Percentiles rank a stretch among this genome's conserved stretches.
Conservation (phyloP, 495 filamentous ascomycete species). For the Opeltia flavorubescens region DNA sequence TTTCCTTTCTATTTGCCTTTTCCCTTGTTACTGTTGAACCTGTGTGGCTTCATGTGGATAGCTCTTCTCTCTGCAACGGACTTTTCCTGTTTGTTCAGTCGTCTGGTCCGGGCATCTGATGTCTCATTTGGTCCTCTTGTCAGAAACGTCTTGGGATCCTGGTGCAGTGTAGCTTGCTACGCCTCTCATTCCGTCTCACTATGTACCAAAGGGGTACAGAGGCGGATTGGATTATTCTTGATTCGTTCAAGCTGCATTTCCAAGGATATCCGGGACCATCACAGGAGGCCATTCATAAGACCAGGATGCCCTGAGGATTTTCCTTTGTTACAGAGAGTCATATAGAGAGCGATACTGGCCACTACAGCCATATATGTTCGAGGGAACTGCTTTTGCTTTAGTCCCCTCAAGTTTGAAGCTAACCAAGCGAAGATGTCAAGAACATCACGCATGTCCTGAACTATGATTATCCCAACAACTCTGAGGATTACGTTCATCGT, state of each 20-base stretch:
- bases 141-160: constrained; percentile 75
- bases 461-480: constrained; percentile 99
- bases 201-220: constrained; percentile 58
- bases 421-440: constrained; percentile 94
- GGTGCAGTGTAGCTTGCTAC: constrained; percentile 61
- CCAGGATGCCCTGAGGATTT: constrained; percentile 32
- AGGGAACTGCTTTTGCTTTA: constrained; percentile 38
- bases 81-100: constrained; percentile 62
- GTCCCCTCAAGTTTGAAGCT: constrained; percentile 46
- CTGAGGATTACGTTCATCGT: constrained; percentile 96
- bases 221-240: constrained; percentile 61
- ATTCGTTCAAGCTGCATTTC: constrained; percentile 55
- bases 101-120: constrained; percentile 74
- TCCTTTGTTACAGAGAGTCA: constrained; percentile 43
- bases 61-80: constrained; percentile 80
- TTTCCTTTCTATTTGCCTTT: constrained; percentile 27
- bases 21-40: constrained; percentile 34
- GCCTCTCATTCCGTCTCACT: constrained; percentile 58
- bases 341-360: constrained; percentile 58
- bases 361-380: constrained; percentile 43
- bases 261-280: constrained; percentile 58
- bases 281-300: constrained; percentile 45
- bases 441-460: constrained; percentile 99
- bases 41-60: constrained; percentile 63
- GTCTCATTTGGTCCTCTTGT: constrained; percentile 60